A percentile compares a stretch with the other conserved stretches of the same genome.
Conservation (phyloP, 2,329 filamentous ascomycete species). For the Aureobasidium sp. region DNA sequence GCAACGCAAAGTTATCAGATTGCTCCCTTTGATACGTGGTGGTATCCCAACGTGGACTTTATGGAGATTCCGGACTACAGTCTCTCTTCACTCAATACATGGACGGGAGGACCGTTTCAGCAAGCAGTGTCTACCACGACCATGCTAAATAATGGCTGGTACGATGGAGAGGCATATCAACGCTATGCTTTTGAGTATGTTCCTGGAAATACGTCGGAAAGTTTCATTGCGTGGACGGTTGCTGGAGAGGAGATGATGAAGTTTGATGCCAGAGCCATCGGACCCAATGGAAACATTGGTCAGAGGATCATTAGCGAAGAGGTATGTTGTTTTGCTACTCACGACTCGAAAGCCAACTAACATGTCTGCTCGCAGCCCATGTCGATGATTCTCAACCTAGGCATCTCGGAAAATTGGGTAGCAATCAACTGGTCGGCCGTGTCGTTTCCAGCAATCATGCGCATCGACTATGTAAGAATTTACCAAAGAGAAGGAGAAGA, state of each 20-base stretch:
- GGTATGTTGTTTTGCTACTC: neutral
- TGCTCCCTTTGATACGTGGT: constrained; percentile 41
- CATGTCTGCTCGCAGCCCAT: constrained; percentile 33
- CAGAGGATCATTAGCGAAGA: constrained; percentile 45
- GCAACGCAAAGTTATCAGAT: constrained; percentile 45
- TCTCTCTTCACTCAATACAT: constrained; percentile 45
- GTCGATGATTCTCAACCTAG: constrained; percentile 48
- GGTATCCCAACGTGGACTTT: constrained; percentile 47
- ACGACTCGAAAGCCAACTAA: neutral
- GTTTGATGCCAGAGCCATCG: constrained; percentile 46
- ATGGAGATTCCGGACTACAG: constrained; percentile 45
- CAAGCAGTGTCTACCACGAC: constrained; percentile 51
- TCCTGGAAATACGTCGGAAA: constrained; percentile 40
- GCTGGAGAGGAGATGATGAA: constrained; percentile 46
- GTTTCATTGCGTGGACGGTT: constrained; percentile 47
- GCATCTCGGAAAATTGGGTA: constrained; percentile 37
- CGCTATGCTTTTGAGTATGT: constrained; percentile 51
- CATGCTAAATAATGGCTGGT: constrained; percentile 50
- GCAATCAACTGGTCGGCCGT: constrained; percentile 39
- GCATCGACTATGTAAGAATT: constrained; percentile 49
- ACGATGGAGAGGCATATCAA: constrained; percentile 47
- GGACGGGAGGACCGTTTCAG: constrained; percentile 49
- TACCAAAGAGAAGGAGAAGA: constrained; percentile 46
- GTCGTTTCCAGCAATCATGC: constrained; percentile 46
- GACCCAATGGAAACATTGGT: constrained; percentile 48